phyloP scores from a whole-genome alignment of 2,329 filamentous ascomycete genomes.

The Pochonia chlamydosporia region DNA sequence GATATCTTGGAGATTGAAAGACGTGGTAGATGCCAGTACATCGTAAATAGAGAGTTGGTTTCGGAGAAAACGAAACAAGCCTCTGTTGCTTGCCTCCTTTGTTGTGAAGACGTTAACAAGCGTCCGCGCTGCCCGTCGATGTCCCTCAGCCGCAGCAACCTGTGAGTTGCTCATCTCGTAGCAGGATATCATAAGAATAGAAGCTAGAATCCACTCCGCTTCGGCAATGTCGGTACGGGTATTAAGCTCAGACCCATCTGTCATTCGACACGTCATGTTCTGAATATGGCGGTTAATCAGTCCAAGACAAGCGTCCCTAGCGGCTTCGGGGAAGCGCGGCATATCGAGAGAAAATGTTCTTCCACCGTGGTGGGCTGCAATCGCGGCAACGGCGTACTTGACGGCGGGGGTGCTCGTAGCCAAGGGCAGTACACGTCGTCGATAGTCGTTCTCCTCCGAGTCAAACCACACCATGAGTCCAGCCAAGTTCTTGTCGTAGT shows the following conservation, averaged over 20 bases:
- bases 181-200: constrained; percentile 23
- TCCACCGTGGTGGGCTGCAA: constrained; percentile 22
- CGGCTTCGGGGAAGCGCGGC: constrained; percentile 18
- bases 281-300: constrained; percentile 18
- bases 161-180: constrained; percentile 24
- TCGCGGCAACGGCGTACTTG: constrained; percentile 21
- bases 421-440: constrained; percentile 19
- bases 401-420: constrained; percentile 20
- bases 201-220: constrained; percentile 24
- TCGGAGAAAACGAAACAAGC: constrained; percentile 21
- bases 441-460: constrained; percentile 22
- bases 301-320: constrained; percentile 20
- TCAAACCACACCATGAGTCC: constrained; percentile 26
- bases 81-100: constrained; percentile 12
- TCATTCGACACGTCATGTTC: constrained; percentile 19
- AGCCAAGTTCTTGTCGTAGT: constrained; percentile 22
- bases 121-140: constrained; percentile 21
- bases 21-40: constrained; percentile 20
- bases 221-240: constrained; percentile 17
- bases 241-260: constrained; percentile 15
- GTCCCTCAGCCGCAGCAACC: constrained; percentile 19
- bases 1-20: constrained; percentile 18
- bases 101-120: constrained; percentile 22
- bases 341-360: constrained; percentile 14
- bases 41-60: constrained; percentile 24